phyloP scores from a whole-genome alignment of 805 yeast species.

The Monosporozyma yasuniensis region DNA sequence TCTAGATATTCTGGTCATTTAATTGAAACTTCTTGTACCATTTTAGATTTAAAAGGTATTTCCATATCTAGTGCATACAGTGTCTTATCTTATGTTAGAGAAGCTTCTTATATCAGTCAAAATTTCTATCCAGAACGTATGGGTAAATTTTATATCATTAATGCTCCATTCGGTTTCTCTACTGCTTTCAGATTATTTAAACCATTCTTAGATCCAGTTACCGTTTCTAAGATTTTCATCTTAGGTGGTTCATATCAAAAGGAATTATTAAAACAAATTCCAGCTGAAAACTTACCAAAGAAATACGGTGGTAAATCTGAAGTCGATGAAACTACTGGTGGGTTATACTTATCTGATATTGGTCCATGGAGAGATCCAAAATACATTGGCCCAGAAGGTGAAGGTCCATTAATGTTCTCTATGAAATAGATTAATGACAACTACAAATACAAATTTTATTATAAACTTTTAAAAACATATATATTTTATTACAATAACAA shows the following conservation, averaged over 20 bases:
- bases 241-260: conserved; percentile 69
- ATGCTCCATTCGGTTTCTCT: conserved; percentile 95
- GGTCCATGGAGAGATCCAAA: conserved; percentile 96
- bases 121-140: conserved; percentile 97
- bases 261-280: conserved; percentile 85
- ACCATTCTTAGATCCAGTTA: conserved; percentile 94
- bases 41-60: conserved; percentile 90
- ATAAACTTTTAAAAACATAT: neutral
- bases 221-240: conserved; percentile 89
- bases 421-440: conserved; percentile 7
- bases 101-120: conserved; percentile 91
- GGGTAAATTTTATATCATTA: conserved; percentile 94
- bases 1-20: conserved; percentile 70
- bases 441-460: neutral
- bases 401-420: conserved; percentile 60
- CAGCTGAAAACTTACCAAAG: conserved; percentile 81
- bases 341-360: conserved; percentile 75
- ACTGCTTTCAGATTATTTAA: conserved; percentile 87
- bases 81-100: conserved; percentile 81
- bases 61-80: conserved; percentile 75
- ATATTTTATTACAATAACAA: too few species aligned
- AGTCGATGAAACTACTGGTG: conserved; percentile 60
- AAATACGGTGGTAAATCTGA: conserved; percentile 83
- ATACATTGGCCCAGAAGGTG: conserved; percentile 91
- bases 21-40: conserved; percentile 93